Evolutionary conservation across 2,329 filamentous ascomycete genomes (phyloP), one percentile per base, ranked within the genome.

Genomic region (Chaetomium globosum): DNA sequence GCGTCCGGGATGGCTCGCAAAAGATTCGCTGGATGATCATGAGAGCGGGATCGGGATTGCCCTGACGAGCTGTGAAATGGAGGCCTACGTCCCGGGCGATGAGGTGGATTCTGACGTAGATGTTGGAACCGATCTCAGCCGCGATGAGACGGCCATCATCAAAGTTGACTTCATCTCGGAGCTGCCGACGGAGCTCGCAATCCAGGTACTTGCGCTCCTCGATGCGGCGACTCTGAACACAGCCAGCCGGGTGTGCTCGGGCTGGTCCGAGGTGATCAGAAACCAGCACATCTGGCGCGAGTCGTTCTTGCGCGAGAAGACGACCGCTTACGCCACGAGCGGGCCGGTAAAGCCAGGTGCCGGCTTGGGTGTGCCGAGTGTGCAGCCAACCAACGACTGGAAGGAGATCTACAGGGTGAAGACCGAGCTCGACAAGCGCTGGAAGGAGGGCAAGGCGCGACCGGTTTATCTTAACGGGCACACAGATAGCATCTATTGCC

Each of bases 401-500:
- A 92, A 90, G 78, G 85, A 87, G 69, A 91, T 97, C 75, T 97
- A 93, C 76, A 83, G 87, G 71, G 89, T 91, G 53, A 89, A 91
- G 71, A 85, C 88, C 66, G 85, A 90, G 68, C 83, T 99, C 67
- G 89, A 92, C 71, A 81, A 83, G 69, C 87, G 91, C 68, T 99
- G 95, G 95, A 88, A 86, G 72, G 81, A 88, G 59, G 90, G 91
- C 63, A 88, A 89, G 70, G 91, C 93, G 9, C 89, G 87, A 54
- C 89, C 92, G 0, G 87, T 96, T 63, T 98, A 97, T 76, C 84
- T 99, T 26, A 92, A 95, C 72, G 95, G 95, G 2, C 95, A 99
- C 76, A 88, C 89, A 30, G 95, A 99, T 76, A 97, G 93, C 70
- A 96, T 99, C 64, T 99, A 99, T 79, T 99, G 95, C 77, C 86